Evolutionary conservation across 2,329 filamentous ascomycete species (phyloP).

Genomic region (Ophiostoma sp.): DNA sequence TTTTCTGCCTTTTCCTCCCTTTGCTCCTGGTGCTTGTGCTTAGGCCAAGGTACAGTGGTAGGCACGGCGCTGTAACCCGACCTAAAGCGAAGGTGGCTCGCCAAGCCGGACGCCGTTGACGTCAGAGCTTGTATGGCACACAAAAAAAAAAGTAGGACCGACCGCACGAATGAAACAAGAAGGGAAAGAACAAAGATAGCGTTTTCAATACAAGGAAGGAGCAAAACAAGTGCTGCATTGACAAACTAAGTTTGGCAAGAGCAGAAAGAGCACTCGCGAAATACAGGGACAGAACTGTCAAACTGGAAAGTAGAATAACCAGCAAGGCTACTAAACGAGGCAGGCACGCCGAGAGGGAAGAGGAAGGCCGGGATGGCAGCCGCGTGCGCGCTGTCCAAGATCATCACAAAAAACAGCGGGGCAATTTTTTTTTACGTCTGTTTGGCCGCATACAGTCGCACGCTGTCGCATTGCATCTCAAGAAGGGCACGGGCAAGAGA

Average conservation of each 20-base stretch:
- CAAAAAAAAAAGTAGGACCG: neutral
- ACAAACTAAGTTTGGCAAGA: neutral
- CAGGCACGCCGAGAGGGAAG: neutral
- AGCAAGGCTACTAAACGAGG: slow-evolving; percentile 7
- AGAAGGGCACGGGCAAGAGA: neutral
- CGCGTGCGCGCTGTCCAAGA: neutral
- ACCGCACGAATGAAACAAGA: neutral
- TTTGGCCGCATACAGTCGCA: neutral
- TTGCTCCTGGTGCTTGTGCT: neutral
- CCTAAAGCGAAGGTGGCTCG: slow-evolving; percentile 6
- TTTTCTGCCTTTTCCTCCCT: neutral
- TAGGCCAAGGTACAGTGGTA: neutral
- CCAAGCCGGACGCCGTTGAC: slow-evolving; percentile 17
- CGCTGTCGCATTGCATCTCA: neutral
- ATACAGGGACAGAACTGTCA: neutral
- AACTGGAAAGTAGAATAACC: neutral
- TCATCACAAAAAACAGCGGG: neutral
- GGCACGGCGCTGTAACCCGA: slow-evolving; percentile 5
- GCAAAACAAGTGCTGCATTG: neutral
- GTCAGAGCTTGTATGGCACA: slow-evolving; percentile 4
- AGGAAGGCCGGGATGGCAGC: slow-evolving; percentile 8
- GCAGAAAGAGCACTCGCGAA: neutral
- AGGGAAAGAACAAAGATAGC: neutral
- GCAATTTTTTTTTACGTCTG: neutral
- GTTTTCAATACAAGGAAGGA: neutral